Evolutionary conservation across 495 filamentous ascomycete species (phyloP).

Genomic region (Aspergillus ellipticus): DNA sequence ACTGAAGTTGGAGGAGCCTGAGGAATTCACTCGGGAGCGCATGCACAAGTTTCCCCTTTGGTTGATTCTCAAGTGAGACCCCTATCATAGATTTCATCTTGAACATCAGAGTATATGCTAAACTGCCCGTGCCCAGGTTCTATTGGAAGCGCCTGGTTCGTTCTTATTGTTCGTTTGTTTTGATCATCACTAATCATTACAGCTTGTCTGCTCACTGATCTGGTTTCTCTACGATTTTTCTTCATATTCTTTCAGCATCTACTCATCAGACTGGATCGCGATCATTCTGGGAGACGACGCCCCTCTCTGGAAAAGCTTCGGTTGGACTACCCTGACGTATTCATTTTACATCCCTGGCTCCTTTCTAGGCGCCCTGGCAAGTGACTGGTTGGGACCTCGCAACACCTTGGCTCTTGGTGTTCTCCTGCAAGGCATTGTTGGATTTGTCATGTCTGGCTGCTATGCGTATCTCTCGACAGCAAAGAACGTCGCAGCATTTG

Average conservation of each 20-base stretch:
- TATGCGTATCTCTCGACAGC: conserved; percentile 62
- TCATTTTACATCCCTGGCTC: conserved; percentile 84
- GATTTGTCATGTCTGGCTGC: conserved; percentile 80
- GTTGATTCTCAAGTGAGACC: conserved; percentile 50
- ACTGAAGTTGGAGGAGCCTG: conserved; percentile 73
- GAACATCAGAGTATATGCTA: neutral
- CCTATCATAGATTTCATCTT: neutral
- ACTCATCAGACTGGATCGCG: conserved; percentile 64
- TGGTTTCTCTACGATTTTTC: conserved; percentile 95
- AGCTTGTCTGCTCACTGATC: conserved; percentile 69
- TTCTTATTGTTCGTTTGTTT: neutral
- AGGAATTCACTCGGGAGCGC: conserved; percentile 66
- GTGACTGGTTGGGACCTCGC: conserved; percentile 73
- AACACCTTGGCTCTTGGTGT: conserved; percentile 67
- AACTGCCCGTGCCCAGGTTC: conserved; percentile 32
- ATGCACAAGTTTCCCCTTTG: conserved; percentile 50
- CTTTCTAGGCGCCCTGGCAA: conserved; percentile 66
- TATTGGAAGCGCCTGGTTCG: conserved; percentile 48
- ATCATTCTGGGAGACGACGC: conserved; percentile 57
- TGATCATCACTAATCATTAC: conserved; percentile 53
- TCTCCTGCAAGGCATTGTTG: conserved; percentile 66
- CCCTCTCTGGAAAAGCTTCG: conserved; percentile 70
- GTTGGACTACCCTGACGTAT: conserved; percentile 82
- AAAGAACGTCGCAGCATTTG: conserved; percentile 67
- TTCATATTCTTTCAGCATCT: conserved; percentile 75